phyloP scores from a whole-genome alignment of 176 grass and related monocot species.

The Avena eriantha region DNA sequence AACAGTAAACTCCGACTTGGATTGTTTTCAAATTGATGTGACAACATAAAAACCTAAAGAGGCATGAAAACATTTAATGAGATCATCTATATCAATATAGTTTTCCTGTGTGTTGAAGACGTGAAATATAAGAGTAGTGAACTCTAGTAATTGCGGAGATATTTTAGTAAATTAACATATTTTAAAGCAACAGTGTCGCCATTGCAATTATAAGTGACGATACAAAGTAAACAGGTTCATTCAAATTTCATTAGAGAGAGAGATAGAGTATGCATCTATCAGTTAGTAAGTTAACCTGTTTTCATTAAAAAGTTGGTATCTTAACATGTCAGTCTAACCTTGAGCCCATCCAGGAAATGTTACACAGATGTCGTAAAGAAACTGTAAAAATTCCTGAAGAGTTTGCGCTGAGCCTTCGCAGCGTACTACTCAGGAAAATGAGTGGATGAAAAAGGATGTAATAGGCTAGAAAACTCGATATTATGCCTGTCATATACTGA shows the following conservation, averaged over 20 bases:
- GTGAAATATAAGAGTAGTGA: not conserved
- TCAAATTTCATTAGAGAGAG: not conserved
- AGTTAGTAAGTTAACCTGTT: not conserved
- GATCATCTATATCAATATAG: not conserved
- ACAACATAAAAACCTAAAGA: not conserved
- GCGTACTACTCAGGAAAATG: too few species aligned
- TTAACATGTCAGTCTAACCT: not conserved
- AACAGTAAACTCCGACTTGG: conserved; percentile 8
- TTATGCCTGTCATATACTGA: too few species aligned
- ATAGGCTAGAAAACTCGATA: too few species aligned
- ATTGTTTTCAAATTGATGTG: not conserved
- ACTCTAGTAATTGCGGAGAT: not conserved
- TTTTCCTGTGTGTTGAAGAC: not conserved
- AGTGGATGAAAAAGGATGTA: too few species aligned
- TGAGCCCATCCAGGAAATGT: not conserved
- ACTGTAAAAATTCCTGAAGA: not conserved
- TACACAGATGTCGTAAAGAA: conserved; percentile 3
- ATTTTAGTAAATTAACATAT: conserved; percentile 5
- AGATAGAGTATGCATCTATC: not conserved
- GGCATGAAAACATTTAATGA: conserved; percentile 10
- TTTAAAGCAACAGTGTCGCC: not conserved
- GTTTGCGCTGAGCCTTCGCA: too few species aligned
- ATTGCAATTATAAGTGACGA: not conserved
- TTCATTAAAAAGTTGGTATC: not conserved
- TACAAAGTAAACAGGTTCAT: not conserved